Conservation (phyloP, 768 basidiomycete genomes). For the Suillus bovinus region DNA sequence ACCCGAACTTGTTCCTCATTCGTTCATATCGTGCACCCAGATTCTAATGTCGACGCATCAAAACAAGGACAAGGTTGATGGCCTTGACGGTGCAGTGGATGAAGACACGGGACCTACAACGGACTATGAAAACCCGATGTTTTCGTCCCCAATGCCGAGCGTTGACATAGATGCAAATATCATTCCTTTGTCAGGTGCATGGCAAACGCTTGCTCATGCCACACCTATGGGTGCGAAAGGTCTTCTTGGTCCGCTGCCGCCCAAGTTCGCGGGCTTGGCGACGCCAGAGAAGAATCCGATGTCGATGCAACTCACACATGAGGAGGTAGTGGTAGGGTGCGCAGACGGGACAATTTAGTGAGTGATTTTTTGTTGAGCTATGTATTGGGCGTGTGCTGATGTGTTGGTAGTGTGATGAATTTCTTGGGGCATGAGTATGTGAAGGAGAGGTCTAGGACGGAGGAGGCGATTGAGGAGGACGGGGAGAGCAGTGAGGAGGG, state of each 20-base stretch:
- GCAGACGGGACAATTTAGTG: slow-evolving; percentile 89
- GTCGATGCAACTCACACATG: slow-evolving; percentile 90
- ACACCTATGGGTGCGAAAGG: slow-evolving; percentile 50
- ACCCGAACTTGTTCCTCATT: neutral
- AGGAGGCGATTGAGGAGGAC: neutral
- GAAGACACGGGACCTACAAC: neutral
- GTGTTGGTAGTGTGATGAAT: slow-evolving; percentile 50
- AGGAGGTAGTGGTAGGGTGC: slow-evolving; percentile 89
- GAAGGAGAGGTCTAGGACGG: slow-evolving; percentile 25
- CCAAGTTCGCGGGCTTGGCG: slow-evolving; percentile 75
- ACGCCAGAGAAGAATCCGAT: slow-evolving; percentile 93
- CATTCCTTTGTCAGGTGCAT: slow-evolving; percentile 69
- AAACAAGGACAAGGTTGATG: slow-evolving; percentile 45
- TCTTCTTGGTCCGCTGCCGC: slow-evolving; percentile 59
- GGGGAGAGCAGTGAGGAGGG: slow-evolving; percentile 2
- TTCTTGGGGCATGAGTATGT: slow-evolving; percentile 60
- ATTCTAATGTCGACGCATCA: slow-evolving; percentile 84
- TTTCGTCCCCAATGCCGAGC: slow-evolving; percentile 29
- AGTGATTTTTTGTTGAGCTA: slow-evolving; percentile 32
- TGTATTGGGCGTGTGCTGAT: slow-evolving; percentile 15
- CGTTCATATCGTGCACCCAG: slow-evolving; percentile 35
- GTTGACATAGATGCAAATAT: slow-evolving; percentile 70
- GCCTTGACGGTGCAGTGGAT: slow-evolving; percentile 18
- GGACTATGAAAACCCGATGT: slow-evolving; percentile 16
- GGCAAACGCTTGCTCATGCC: slow-evolving; percentile 63